Base-by-base conservation (phyloP, 345 rosid genomes). In the Bruguiera sexangula region DNA sequence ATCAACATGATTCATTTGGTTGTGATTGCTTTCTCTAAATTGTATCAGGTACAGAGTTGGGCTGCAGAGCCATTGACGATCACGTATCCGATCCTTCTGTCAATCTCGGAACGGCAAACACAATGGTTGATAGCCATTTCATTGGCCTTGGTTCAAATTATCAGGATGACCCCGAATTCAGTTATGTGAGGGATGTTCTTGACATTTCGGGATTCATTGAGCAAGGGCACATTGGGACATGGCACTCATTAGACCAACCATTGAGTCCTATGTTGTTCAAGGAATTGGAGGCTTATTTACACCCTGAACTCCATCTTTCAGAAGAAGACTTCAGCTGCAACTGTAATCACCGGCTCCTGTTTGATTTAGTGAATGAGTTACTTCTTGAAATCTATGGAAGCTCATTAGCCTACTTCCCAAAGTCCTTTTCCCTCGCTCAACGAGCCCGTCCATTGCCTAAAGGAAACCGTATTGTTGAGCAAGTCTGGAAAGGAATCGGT, bases 221-320 rank as follows among this genome's bases (percentile, higher is more conserved):
- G 53, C 80, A 77, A 36, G 85, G 80, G 37, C 5, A 50, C 62
- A 62, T 73, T 2, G 88, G 71, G 24, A 59, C 70, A 56, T 95
- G 96, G 97, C 58, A 84, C 74, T 74, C 92, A 4, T 50, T 83
- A 72, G 89, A 88, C 60, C 96, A 82, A 74, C 97, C 92, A 31
- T 30, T 95, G 67, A 79, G 86, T 73, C 92, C 92, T 30, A 75
- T 79, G 69, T 56, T 92, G 57, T 85, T 86, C 75, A 74, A 85
- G 46, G 76, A 86, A 55, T 1, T 86, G 37, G 89, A 86, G 60
- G 63, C 69, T 69, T 63, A 63, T 26, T 63, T 76, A 21, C 84
- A 75, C 36, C 73, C 67, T 51, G 80, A 81, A 70, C 71, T 37
- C 7, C 78, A 69, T 56, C 68, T 6, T 64, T 62, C 80, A 18